phyloP scores from a whole-genome alignment of 208 protist genomes.

The Plasmodiophora brassicae region DNA sequence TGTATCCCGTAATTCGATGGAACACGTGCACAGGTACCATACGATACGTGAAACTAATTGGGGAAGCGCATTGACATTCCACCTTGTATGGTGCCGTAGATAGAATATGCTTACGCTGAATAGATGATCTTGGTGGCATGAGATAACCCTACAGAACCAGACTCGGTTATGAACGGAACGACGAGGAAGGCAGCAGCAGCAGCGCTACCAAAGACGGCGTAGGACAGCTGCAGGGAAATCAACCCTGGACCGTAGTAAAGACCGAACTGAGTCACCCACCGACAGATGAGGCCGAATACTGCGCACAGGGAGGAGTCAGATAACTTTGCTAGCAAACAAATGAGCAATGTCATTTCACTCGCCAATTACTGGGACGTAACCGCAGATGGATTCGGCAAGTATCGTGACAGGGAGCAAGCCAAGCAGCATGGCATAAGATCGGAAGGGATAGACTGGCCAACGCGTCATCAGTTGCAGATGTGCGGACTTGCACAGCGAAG shows the following conservation, averaged over 20 bases:
- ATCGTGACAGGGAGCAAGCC: background rate
- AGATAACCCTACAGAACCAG: background rate
- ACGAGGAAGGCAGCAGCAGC: background rate
- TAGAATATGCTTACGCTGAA: background rate
- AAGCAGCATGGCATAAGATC: background rate
- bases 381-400: background rate
- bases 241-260: background rate
- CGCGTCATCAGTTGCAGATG: background rate
- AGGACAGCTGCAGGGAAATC: background rate
- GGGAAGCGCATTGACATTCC: background rate
- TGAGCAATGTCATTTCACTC: background rate
- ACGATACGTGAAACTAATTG: background rate
- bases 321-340: background rate
- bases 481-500: background rate
- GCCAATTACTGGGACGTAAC: background rate
- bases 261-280: background rate
- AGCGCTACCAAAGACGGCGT: background rate
- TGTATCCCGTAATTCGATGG: background rate
- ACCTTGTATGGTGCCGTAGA: background rate
- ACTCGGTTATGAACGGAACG: background rate
- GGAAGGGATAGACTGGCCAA: background rate
- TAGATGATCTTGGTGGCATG: slow-evolving; percentile 12
- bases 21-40: slow-evolving; percentile 6
- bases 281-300: background rate
- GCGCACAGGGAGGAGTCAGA: background rate